These are phyloP conservation scores for Gossypium longicalyx DNA, from an alignment of 345 rosid genomes.

Conservation along the genomic window DNA sequence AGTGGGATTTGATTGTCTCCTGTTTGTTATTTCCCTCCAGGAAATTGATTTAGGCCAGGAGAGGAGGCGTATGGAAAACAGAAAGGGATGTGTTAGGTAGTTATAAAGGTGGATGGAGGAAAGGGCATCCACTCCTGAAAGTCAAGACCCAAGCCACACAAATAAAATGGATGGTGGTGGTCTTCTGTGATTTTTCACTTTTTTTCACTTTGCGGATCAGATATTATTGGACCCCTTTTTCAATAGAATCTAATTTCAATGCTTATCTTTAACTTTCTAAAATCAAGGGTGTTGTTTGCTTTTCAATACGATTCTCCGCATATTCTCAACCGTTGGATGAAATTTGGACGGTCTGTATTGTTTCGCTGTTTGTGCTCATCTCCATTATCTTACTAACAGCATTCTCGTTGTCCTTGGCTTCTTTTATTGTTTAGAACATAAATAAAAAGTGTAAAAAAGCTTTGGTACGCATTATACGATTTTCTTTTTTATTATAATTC, in stretches of 20 bases:
- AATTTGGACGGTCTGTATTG: neutral
- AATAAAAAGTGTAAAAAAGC: too few relatives aligned
- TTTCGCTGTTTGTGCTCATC: neutral
- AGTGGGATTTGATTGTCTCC: neutral
- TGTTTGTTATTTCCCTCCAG: neutral
- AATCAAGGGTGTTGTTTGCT: neutral
- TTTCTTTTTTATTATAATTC: too few relatives aligned
- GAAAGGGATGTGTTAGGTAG: neutral
- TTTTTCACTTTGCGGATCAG: neutral
- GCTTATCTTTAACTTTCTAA: neutral
- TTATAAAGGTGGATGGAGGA: neutral
- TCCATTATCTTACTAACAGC: neutral
- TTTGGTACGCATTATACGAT: too few relatives aligned
- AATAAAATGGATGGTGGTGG: neutral
- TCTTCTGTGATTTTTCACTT: neutral
- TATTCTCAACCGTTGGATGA: constrained; percentile 10
- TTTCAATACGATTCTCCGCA: constrained; percentile 11
- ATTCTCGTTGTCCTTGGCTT: neutral
- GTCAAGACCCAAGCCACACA: neutral
- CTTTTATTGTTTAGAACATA: too few relatives aligned
- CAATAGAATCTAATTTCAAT: too few relatives aligned
- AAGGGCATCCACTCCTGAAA: neutral
- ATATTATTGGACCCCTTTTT: neutral
- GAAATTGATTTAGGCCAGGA: neutral
- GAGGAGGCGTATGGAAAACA: neutral